A percentile compares a stretch with the other conserved stretches of the same genome.
These are phyloP conservation scores for Abortiporus biennis DNA, from an alignment of 1,284 basidiomycete species.

Conservation along the genomic window DNA sequence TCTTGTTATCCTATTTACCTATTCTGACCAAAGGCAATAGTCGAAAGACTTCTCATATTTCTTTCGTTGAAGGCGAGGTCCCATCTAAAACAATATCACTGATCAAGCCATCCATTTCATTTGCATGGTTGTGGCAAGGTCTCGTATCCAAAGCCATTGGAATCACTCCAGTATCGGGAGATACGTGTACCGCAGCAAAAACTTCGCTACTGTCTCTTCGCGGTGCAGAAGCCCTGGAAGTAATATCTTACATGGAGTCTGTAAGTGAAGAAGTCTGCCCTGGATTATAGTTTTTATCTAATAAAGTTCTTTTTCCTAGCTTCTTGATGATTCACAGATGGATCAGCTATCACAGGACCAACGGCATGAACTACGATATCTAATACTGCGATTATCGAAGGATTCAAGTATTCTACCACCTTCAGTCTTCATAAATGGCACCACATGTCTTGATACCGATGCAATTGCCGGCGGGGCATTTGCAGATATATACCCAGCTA, in stretches of 20 bases:
- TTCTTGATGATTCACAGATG: background rate
- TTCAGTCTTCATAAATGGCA: conserved; percentile 1
- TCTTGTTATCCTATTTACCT: no score
- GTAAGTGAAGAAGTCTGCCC: background rate
- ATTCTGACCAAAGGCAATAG: no score
- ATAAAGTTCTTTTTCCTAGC: background rate
- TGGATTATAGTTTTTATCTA: background rate
- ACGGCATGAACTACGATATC: background rate
- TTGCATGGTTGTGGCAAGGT: no score
- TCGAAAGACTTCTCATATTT: no score
- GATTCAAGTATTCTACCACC: conserved; percentile 1
- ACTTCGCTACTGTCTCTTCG: no score
- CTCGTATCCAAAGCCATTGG: no score
- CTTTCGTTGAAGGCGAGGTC: no score
- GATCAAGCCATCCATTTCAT: no score
- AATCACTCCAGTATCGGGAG: no score
- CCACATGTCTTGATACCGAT: background rate
- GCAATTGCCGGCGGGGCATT: conserved; percentile 3
- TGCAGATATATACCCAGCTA: conserved; percentile 2
- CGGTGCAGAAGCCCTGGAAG: no score
- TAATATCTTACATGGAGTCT: conserved; percentile 1
- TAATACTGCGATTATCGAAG: conserved; percentile 1
- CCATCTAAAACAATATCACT: no score
- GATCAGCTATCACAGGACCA: background rate
- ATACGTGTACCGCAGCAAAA: no score